Base-by-base conservation (phyloP, 1,284 basidiomycete genomes). In the Anthracocystis setariae region DNA sequence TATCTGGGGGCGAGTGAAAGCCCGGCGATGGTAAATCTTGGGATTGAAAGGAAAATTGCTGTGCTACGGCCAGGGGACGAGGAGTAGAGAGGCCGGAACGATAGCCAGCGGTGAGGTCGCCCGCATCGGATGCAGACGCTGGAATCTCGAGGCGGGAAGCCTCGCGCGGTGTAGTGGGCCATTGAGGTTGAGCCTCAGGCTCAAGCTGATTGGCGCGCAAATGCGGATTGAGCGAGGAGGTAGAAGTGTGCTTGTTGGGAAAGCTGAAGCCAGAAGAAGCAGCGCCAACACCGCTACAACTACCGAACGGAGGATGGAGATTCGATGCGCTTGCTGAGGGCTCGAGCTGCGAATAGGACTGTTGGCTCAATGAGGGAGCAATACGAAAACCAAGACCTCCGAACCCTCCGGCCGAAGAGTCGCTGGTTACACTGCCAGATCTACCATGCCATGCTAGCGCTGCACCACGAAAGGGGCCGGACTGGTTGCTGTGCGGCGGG, bases 401-500 rank as follows among this genome's bases (percentile, higher is more conserved):
- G 25, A 58, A 60, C 20, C 73, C 73, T 2, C 68, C 69, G 2
- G 68, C 63, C 12, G 68, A 71, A 23, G 69, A 74, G 40, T 74
- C 65, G 42, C 73, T 72, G 40, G 68, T 72, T 5, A 50, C 68
- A 18, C 64, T 67, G 10, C 68, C 73, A 7, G 67, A 58, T 39
- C 73, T 60, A 10, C 61, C 69, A 44, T 74, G 73, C 61, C 57
- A 64, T 20, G 54, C 65, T 35, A 74, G 55, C 3, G 68, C 73
- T 29, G 73, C 68, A 21, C 70, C 70, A 17, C 70, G 70, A 23
- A 74, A 74, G 9, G 68, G 73, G 1, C 73, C 68, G 13, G 59
- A 40, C 9, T 55, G 53, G 37, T 50, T 43, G 32, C 29, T 65
- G 49, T 5, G 62, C 18, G 20, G 35, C 29, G 29, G 7, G 12